A percentile compares a stretch with the other conserved stretches of the same genome.
phyloP scores from a whole-genome alignment of 148 eudicot genomes.

The Rhododendron griersonianum region DNA sequence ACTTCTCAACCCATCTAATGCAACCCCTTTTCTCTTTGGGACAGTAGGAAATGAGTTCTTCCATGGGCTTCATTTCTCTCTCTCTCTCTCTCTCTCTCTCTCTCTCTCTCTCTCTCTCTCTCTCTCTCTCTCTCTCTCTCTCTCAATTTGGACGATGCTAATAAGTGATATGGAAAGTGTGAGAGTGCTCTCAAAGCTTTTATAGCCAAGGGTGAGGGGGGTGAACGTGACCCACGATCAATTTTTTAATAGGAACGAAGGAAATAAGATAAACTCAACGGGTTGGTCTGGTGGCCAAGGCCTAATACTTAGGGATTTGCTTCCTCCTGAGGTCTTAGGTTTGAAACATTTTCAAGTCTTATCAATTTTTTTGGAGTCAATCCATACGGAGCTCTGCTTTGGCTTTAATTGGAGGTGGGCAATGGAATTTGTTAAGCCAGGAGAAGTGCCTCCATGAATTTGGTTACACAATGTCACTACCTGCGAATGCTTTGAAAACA shows the following conservation, averaged over 20 bases:
- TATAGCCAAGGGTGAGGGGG: neutral
- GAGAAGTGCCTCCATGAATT: too few species aligned
- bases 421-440: neutral
- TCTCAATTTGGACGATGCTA: neutral
- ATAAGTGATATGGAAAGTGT: neutral
- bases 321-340: too few species aligned
- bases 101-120: slow-evolving; percentile 6
- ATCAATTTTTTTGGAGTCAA: neutral
- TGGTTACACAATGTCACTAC: too few species aligned
- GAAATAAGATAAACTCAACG: too few species aligned
- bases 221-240: too few species aligned
- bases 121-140: slow-evolving; percentile 5
- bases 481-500: too few species aligned
- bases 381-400: too few species aligned
- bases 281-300: too few species aligned
- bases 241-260: too few species aligned
- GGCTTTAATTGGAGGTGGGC: neutral
- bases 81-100: neutral
- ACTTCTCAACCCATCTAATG: slow-evolving; percentile 33
- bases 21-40: slow-evolving; percentile 32
- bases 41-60: slow-evolving; percentile 18
- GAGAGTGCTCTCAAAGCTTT: neutral
- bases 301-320: too few species aligned
- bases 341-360: too few species aligned
- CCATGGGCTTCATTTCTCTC: neutral